These are phyloP conservation scores for Serendipita vermifera DNA, from an alignment of 768 basidiomycete species.

Conservation along the genomic window DNA sequence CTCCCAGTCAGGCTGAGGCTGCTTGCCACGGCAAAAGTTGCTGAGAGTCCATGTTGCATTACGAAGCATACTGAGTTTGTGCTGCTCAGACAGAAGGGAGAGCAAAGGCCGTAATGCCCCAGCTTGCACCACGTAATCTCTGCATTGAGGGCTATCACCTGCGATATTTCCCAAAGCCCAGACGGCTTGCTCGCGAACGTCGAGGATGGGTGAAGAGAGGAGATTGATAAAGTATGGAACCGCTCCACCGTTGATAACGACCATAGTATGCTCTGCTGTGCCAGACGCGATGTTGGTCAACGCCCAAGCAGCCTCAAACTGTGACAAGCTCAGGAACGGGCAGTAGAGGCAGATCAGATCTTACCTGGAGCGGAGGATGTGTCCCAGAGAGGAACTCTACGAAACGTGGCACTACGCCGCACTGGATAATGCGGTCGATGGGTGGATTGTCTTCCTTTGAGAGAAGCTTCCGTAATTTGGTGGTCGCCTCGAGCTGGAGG, in stretches of 20 bases:
- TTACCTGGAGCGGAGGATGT: slow-evolving; percentile 35
- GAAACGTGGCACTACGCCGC: slow-evolving; percentile 92
- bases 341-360: neutral
- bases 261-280: slow-evolving; percentile 95
- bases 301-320: slow-evolving; percentile 98
- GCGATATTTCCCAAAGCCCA: slow-evolving; percentile 99
- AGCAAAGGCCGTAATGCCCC: slow-evolving; percentile 90
- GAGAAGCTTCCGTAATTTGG: slow-evolving; percentile 94
- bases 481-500: slow-evolving; percentile 90
- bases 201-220: slow-evolving; percentile 53
- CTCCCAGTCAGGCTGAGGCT: slow-evolving; percentile 97
- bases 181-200: slow-evolving; percentile 98
- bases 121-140: slow-evolving; percentile 90
- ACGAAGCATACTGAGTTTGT: slow-evolving; percentile 92
- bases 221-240: slow-evolving; percentile 97
- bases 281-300: slow-evolving; percentile 97
- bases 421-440: slow-evolving; percentile 91
- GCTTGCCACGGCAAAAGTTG: slow-evolving; percentile 98
- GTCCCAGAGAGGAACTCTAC: slow-evolving; percentile 72
- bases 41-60: slow-evolving; percentile 99
- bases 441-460: slow-evolving; percentile 99
- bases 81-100: slow-evolving; percentile 81
- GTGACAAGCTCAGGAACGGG: slow-evolving; percentile 6
- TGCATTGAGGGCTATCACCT: slow-evolving; percentile 93
- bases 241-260: slow-evolving; percentile 87